phyloP scores from a whole-genome alignment of 2,329 filamentous ascomycete genomes.

The Cladosporium sp. region DNA sequence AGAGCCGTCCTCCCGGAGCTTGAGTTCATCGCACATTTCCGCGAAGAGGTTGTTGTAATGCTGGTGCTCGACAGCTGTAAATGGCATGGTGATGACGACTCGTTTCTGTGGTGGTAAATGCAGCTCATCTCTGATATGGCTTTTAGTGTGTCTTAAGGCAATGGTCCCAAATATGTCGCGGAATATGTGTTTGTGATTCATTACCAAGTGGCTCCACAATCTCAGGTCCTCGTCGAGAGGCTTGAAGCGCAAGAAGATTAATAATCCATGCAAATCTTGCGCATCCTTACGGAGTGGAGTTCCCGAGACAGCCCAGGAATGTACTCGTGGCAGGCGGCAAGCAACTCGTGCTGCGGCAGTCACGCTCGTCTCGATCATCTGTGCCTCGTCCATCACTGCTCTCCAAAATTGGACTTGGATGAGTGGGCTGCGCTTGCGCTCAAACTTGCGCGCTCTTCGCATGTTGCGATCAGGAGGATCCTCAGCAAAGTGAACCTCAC shows the following conservation, averaged over 20 bases:
- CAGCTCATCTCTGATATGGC: slow-evolving; percentile 71
- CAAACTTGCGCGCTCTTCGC: slow-evolving; percentile 40
- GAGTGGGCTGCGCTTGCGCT: slow-evolving; percentile 70
- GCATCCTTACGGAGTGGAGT: slow-evolving; percentile 82
- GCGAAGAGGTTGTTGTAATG: slow-evolving; percentile 74
- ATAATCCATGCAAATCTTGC: slow-evolving; percentile 70
- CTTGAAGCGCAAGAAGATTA: slow-evolving; percentile 74
- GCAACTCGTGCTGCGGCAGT: slow-evolving; percentile 78
- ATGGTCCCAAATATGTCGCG: slow-evolving; percentile 64
- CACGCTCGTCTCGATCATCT: slow-evolving; percentile 89
- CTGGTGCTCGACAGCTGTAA: slow-evolving; percentile 85
- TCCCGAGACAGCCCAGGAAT: slow-evolving; percentile 88
- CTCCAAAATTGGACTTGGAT: slow-evolving; percentile 85
- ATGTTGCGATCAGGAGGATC: slow-evolving; percentile 67
- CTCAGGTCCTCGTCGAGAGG: slow-evolving; percentile 63
- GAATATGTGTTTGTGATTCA: slow-evolving; percentile 59
- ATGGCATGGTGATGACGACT: slow-evolving; percentile 82
- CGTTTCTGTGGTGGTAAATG: slow-evolving; percentile 76
- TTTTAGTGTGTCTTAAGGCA: slow-evolving; percentile 80
- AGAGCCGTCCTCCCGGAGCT: slow-evolving; percentile 58
- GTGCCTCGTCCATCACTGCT: slow-evolving; percentile 68
- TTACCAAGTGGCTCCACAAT: slow-evolving; percentile 64
- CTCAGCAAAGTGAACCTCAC: slow-evolving; percentile 72
- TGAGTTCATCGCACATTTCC: slow-evolving; percentile 67
- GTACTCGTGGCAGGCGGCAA: slow-evolving; percentile 70